phyloP scores from a whole-genome alignment of 768 basidiomycete genomes.

The Phylloporus arenicola region DNA sequence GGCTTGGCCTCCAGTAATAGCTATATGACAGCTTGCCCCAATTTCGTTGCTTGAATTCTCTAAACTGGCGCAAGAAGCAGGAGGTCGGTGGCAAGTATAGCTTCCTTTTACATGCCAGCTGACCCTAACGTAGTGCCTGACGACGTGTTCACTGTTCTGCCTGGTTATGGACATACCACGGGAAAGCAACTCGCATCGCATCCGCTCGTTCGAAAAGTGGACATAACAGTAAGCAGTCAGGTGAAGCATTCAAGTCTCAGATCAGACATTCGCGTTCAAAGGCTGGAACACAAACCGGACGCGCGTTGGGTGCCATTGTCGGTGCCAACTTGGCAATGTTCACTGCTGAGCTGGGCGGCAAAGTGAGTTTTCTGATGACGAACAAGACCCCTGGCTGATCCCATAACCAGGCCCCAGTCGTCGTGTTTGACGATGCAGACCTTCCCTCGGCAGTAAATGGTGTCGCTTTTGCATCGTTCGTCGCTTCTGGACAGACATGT shows the following conservation, averaged over 20 bases:
- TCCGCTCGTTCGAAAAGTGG: slow-evolving; percentile 70
- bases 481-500: slow-evolving; percentile 87
- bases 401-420: slow-evolving; percentile 59
- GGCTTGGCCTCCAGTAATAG: neutral
- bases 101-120: neutral
- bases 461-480: slow-evolving; percentile 74
- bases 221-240: slow-evolving; percentile 60
- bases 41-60: slow-evolving; percentile 76
- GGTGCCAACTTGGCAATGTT: slow-evolving; percentile 69
- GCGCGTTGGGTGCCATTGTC: slow-evolving; percentile 65
- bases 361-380: slow-evolving; percentile 38
- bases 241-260: neutral
- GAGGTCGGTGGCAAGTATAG: slow-evolving; percentile 41
- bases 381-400: neutral
- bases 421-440: slow-evolving; percentile 78
- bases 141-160: slow-evolving; percentile 68
- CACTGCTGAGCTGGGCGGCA: slow-evolving; percentile 85
- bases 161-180: slow-evolving; percentile 61
- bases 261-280: slow-evolving; percentile 21
- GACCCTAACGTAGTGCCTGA: slow-evolving; percentile 52
- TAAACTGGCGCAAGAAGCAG: slow-evolving; percentile 55
- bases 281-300: slow-evolving; percentile 77
- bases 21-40: slow-evolving; percentile 55
- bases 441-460: slow-evolving; percentile 73
- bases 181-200: slow-evolving; percentile 64